These are phyloP conservation scores for Verticillium tricorpus DNA, from an alignment of 2,329 filamentous ascomycete species.

Conservation along the genomic window DNA sequence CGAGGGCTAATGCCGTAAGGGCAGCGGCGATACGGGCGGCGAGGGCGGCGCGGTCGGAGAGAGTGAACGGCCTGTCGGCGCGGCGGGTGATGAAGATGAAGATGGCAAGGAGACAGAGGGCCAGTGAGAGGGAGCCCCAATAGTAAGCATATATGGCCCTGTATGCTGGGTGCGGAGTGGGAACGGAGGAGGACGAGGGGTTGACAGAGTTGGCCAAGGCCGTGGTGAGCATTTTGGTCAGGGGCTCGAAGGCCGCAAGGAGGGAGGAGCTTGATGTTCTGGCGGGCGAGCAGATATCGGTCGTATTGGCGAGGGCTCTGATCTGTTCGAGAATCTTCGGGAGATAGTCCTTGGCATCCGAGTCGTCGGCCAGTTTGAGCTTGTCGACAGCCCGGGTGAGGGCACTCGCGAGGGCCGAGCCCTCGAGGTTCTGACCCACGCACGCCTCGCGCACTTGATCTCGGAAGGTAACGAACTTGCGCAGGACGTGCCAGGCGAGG, in stretches of 20 bases:
- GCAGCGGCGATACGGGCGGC: conserved; percentile 1
- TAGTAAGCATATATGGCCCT: conserved; percentile 10
- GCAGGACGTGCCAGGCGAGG: conserved; percentile 9
- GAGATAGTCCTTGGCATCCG: conserved; percentile 1
- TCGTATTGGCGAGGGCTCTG: conserved; percentile 7
- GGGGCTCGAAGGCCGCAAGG: neutral
- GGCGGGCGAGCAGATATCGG: neutral
- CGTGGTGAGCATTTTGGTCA: conserved; percentile 5
- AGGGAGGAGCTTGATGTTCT: conserved; percentile 2
- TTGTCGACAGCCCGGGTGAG: conserved; percentile 2
- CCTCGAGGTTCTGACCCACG: conserved; percentile 4
- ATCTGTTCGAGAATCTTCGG: conserved; percentile 6
- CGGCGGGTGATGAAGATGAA: conserved; percentile 9
- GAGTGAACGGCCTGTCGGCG: conserved; percentile 7
- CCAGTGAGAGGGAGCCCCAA: conserved; percentile 7
- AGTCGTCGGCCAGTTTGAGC: conserved; percentile 6
- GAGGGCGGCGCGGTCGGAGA: conserved; percentile 7
- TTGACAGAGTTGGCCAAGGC: conserved; percentile 7
- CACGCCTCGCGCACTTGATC: conserved; percentile 3
- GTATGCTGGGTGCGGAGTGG: conserved; percentile 4
- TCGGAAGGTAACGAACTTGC: conserved; percentile 6
- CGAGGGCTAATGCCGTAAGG: conserved; percentile 3
- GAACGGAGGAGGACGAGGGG: neutral
- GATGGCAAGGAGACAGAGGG: conserved; percentile 5
- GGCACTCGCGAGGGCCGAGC: neutral